These are phyloP conservation scores for Hemileccinum rubropunctum DNA, from an alignment of 768 basidiomycete species.

Conservation along the genomic window DNA sequence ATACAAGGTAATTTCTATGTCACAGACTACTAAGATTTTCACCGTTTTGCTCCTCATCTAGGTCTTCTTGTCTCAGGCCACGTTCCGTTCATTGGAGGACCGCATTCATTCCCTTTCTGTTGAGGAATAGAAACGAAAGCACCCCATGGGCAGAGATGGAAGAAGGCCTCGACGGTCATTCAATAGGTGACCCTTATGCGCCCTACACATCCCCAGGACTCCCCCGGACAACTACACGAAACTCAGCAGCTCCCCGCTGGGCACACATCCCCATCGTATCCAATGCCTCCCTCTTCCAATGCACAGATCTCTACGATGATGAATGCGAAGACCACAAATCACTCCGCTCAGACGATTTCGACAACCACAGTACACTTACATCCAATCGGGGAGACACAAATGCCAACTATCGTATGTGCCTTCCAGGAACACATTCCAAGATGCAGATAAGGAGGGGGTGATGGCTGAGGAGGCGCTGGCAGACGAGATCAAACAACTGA, in stretches of 20 bases:
- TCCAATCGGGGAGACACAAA: constrained; percentile 73
- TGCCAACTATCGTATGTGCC: constrained; percentile 91
- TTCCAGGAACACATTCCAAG: constrained; percentile 93
- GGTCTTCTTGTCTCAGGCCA: constrained; percentile 85
- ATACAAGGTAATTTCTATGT: constrained; percentile 63
- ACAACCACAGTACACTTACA: constrained; percentile 74
- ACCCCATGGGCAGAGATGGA: constrained; percentile 73
- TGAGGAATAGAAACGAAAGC: constrained; percentile 83
- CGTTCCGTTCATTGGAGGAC: constrained; percentile 90
- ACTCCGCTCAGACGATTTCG: constrained; percentile 73
- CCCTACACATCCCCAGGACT: constrained; percentile 61
- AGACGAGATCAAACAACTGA: constrained; percentile 85
- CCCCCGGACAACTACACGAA: constrained; percentile 50
- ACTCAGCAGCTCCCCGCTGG: constrained; percentile 48
- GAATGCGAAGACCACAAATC: constrained; percentile 77
- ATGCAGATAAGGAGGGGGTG: constrained; percentile 67
- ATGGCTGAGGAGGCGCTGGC: constrained; percentile 81
- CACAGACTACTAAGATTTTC: neutral
- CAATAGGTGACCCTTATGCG: constrained; percentile 67
- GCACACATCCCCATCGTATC: constrained; percentile 81
- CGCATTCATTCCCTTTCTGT: constrained; percentile 76
- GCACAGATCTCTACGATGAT: constrained; percentile 70
- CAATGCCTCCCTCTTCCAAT: constrained; percentile 79
- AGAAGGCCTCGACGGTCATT: constrained; percentile 59
- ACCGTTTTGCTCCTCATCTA: constrained; percentile 29